These are phyloP conservation scores for Diaporthe aspalathi DNA, from an alignment of 2,329 filamentous ascomycete genomes.

Conservation along the genomic window DNA sequence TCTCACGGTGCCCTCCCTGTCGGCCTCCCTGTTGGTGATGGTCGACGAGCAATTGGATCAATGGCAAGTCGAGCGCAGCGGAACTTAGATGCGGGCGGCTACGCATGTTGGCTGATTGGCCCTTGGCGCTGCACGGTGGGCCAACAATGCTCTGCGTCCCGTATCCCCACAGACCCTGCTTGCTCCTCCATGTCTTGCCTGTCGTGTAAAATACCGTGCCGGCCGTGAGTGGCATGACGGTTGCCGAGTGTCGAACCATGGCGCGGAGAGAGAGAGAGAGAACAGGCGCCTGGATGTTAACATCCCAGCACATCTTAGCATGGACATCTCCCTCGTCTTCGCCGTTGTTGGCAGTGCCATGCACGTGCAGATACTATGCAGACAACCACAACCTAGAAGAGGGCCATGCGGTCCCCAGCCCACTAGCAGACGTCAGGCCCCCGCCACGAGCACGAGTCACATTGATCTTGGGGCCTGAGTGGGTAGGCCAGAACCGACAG, in stretches of 20 bases:
- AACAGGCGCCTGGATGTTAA: background rate
- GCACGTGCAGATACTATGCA: background rate
- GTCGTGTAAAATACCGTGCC: background rate
- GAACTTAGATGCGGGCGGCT: conserved; percentile 30
- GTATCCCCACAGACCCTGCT: background rate
- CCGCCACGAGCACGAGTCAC: conserved; percentile 18
- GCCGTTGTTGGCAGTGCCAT: background rate
- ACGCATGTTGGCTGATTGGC: conserved; percentile 27
- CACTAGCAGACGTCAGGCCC: background rate
- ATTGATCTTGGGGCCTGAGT: conserved; percentile 22
- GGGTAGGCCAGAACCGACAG: conserved; percentile 36
- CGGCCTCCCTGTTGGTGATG: conserved; percentile 13
- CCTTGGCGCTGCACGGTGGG: conserved; percentile 26
- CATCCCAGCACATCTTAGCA: background rate
- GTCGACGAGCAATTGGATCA: conserved; percentile 19
- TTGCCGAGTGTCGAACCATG: background rate
- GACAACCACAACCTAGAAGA: too few species aligned
- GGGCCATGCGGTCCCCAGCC: conserved; percentile 7
- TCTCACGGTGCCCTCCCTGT: conserved; percentile 6
- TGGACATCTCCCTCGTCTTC: background rate
- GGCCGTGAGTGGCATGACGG: background rate
- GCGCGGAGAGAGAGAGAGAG: background rate
- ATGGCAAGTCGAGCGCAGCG: conserved; percentile 17
- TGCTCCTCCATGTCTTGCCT: background rate
- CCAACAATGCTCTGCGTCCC: conserved; percentile 11